phyloP scores from a whole-genome alignment of 2,329 filamentous ascomycete species.

The Myriosclerotinia curreyana region DNA sequence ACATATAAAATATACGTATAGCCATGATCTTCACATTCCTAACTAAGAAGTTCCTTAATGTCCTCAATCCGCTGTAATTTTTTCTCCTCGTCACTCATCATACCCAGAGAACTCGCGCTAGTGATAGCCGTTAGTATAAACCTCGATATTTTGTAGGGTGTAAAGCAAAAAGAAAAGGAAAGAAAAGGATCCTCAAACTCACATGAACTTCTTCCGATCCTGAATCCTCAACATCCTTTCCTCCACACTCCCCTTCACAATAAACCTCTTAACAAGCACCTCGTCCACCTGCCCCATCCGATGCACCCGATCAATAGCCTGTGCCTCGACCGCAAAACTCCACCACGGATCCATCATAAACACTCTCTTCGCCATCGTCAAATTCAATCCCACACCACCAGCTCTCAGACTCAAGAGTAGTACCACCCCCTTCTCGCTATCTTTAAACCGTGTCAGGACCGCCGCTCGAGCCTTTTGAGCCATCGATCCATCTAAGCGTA shows the following conservation, averaged over 20 bases:
- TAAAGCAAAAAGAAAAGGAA: not conserved
- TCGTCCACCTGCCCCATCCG: constrained; percentile 90
- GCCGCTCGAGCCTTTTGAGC: constrained; percentile 77
- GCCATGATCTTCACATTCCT: not conserved
- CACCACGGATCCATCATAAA: constrained; percentile 99
- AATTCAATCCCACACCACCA: constrained; percentile 88
- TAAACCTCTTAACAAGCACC: constrained; percentile 83
- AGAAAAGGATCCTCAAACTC: constrained; percentile 44
- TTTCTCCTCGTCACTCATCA: constrained; percentile 95
- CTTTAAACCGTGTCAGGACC: constrained; percentile 71
- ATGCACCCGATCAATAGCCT: constrained; percentile 96
- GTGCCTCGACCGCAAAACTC: constrained; percentile 94
- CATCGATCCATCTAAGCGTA: constrained; percentile 93
- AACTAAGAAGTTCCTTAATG: constrained; percentile 68
- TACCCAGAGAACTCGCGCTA: constrained; percentile 88
- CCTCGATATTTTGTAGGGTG: too few species aligned
- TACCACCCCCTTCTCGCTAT: constrained; percentile 62
- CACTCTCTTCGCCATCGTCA: constrained; percentile 84
- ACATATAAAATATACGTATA: not conserved
- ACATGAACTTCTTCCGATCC: constrained; percentile 95
- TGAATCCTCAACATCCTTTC: constrained; percentile 92
- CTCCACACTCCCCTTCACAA: constrained; percentile 88
- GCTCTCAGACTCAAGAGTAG: constrained; percentile 82
- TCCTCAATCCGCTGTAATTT: constrained; percentile 87
- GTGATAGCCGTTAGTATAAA: constrained; percentile 21